phyloP scores from a whole-genome alignment of 2,329 filamentous ascomycete species.

The Fusarium pininemorale region DNA sequence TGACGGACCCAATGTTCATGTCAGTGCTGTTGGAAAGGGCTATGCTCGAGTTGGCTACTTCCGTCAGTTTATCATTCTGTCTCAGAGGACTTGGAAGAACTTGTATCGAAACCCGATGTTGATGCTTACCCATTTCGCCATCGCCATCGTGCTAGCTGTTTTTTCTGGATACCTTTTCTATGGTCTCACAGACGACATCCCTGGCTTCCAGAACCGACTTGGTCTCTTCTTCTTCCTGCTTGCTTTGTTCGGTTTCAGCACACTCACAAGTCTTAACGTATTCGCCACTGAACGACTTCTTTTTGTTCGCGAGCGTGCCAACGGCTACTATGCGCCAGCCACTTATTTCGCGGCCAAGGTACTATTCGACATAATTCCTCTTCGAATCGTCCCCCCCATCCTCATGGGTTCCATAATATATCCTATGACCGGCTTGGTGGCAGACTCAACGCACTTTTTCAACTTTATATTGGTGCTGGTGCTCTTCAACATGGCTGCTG shows the following conservation, averaged over 20 bases:
- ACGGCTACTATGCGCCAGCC: slow-evolving; percentile 93
- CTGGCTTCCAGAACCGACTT: slow-evolving; percentile 96
- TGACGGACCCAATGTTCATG: slow-evolving; percentile 59
- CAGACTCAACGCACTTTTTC: slow-evolving; percentile 84
- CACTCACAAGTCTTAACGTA: slow-evolving; percentile 89
- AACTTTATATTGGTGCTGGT: slow-evolving; percentile 92
- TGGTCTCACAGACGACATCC: slow-evolving; percentile 92
- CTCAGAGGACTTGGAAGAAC: slow-evolving; percentile 93
- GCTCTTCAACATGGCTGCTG: slow-evolving; percentile 94
- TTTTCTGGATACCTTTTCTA: slow-evolving; percentile 97
- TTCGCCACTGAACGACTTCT: slow-evolving; percentile 91
- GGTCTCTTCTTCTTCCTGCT: slow-evolving; percentile 98
- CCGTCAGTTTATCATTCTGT: slow-evolving; percentile 89
- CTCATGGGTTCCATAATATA: slow-evolving; percentile 97
- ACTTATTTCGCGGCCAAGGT: slow-evolving; percentile 97
- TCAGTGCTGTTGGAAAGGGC: slow-evolving; percentile 74
- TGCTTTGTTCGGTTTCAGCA: slow-evolving; percentile 95
- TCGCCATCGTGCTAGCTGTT: slow-evolving; percentile 92
- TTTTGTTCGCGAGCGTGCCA: slow-evolving; percentile 92
- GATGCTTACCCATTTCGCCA: slow-evolving; percentile 98
- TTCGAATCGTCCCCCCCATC: slow-evolving; percentile 93
- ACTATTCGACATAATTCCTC: slow-evolving; percentile 95
- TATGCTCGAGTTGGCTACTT: slow-evolving; percentile 83
- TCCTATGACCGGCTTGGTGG: slow-evolving; percentile 93
- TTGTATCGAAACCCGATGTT: slow-evolving; percentile 97